Base-by-base conservation (phyloP, 1,284 basidiomycete species). In the Moesziomyces sp. region DNA sequence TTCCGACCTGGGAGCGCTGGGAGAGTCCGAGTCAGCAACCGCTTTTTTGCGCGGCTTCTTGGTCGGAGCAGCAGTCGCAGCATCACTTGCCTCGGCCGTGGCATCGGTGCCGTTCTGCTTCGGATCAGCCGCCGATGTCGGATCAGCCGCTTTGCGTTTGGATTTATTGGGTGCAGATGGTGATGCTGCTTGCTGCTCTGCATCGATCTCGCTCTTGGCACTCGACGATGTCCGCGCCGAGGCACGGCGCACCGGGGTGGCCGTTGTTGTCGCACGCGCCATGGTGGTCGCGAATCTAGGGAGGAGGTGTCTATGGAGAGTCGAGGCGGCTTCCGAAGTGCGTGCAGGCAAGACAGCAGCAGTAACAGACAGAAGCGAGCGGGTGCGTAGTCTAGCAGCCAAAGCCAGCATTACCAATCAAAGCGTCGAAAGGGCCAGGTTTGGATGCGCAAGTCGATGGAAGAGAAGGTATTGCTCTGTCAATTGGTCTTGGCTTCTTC, bases 11-110 rank as follows among this genome's bases (percentile, higher is more conserved):
- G 71, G 71, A 23, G 71, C 71, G 28, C 58, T 58, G 18, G 65
- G 58, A 3, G 62, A 72, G 46, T 66, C 62, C 10, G 69, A 65
- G 19, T 65, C 57, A n/a, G 68, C 30, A 4, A 58, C 58, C 5
- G 60, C 46, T 30, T 71, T 71, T 24, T 71, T 71, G 42, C 68
- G 68, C n/a, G 62, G 24, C 47, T 71, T 71, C 14, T 65, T 71
- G 30, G 56, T 48, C 3, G 55, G 48, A 19, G 55, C 48, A 11
- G 43, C 9, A 11, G 55, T 5, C 40, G 58, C 46, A 19, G 33
- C 30, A 35, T 40, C 23, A 10, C 13, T 21, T 11, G 8, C 13
- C n/a, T 48, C 38, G 13, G 11, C 10, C 4, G 61, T 28, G 21
- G 50, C 9, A 16, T 58, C 44, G 23, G 26, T 44, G 45, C n/a